Percentiles rank a stretch among this genome's conserved stretches.
Conservation (phyloP, 352 stramenopile genomes). For the Thalassiosira sp. region DNA sequence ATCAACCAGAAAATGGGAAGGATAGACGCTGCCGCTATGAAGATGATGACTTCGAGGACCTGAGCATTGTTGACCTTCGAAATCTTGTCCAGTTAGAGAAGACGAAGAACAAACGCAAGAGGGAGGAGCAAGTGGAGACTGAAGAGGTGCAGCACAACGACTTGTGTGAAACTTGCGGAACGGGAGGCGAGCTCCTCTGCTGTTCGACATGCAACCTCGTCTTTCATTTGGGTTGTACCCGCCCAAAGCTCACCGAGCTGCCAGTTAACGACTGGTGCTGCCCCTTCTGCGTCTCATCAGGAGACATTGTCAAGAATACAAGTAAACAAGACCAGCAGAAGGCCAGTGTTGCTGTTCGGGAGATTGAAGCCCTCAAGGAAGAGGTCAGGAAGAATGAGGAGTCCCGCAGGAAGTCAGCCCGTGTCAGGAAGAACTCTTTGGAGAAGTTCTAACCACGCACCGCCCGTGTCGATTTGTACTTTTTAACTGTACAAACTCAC, state of each 20-base stretch:
- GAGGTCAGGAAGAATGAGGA: not conserved
- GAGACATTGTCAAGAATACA: conserved; percentile 44
- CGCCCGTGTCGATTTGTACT: too few species aligned
- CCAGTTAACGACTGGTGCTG: conserved; percentile 60
- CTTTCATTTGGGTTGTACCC: conserved; percentile 73
- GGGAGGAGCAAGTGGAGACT: not conserved
- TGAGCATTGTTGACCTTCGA: conserved; percentile 28
- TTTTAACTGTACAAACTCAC: too few species aligned
- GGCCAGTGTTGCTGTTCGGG: conserved; percentile 5
- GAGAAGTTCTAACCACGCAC: not conserved
- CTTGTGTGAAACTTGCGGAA: conserved; percentile 23
- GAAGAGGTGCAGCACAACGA: conserved; percentile 31
- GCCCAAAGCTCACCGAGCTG: conserved; percentile 33
- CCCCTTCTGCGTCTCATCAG: conserved; percentile 62
- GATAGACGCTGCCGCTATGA: conserved; percentile 30
- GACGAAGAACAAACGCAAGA: not conserved
- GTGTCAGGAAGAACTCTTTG: not conserved
- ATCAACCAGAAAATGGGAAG: conserved; percentile 22
- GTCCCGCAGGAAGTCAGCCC: conserved; percentile 17
- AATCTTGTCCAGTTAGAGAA: conserved; percentile 19
- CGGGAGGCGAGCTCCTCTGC: conserved; percentile 57
- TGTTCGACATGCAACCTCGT: too few species aligned
- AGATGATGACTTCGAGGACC: conserved; percentile 37
- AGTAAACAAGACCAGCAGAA: conserved; percentile 1
- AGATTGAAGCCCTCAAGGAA: conserved; percentile 18